Evolutionary conservation across 441 rosid species (phyloP).

Genomic region (Geranium incanum): DNA sequence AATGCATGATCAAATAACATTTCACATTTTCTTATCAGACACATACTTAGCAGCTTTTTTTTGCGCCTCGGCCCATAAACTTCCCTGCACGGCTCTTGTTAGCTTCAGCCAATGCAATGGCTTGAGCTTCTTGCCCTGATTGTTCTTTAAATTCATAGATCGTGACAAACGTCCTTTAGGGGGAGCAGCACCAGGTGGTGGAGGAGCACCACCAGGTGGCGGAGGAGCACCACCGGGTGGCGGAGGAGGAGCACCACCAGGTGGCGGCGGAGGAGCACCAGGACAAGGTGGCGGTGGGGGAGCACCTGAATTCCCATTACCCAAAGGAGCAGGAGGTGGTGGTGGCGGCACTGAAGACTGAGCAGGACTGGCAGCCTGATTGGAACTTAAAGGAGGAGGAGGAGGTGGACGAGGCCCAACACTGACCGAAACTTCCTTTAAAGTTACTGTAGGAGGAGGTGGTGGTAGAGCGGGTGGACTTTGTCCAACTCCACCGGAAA

Average conservation of each 20-base stretch:
- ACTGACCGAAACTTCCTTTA: background rate
- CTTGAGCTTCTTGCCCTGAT: conserved; percentile 62
- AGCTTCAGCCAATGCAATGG: conserved; percentile 95
- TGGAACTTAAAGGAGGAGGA: conserved; percentile 39
- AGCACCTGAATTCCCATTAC: conserved; percentile 22
- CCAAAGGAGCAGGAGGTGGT: conserved; percentile 50
- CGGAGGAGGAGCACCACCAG: conserved; percentile 28
- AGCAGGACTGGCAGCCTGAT: conserved; percentile 18
- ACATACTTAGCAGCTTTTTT: conserved; percentile 64
- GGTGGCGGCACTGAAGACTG: conserved; percentile 29
- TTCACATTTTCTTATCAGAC: background rate
- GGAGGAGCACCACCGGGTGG: too few species aligned
- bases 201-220: conserved; percentile 35
- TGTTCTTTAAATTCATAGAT: conserved; percentile 42
- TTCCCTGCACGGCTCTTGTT: conserved; percentile 88
- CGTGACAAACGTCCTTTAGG: conserved; percentile 50
- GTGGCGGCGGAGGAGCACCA: conserved; percentile 53
- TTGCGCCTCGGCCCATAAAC: conserved; percentile 91
- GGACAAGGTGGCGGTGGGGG: too few species aligned
- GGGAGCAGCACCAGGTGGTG: conserved; percentile 46
- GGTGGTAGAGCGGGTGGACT: conserved; percentile 1
- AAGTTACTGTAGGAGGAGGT: background rate
- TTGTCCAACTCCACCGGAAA: background rate
- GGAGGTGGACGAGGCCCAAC: conserved; percentile 45
- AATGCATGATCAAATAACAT: background rate